Evolutionary conservation across 2,329 filamentous ascomycete species (phyloP).

Genomic region (Onygenales sp.): DNA sequence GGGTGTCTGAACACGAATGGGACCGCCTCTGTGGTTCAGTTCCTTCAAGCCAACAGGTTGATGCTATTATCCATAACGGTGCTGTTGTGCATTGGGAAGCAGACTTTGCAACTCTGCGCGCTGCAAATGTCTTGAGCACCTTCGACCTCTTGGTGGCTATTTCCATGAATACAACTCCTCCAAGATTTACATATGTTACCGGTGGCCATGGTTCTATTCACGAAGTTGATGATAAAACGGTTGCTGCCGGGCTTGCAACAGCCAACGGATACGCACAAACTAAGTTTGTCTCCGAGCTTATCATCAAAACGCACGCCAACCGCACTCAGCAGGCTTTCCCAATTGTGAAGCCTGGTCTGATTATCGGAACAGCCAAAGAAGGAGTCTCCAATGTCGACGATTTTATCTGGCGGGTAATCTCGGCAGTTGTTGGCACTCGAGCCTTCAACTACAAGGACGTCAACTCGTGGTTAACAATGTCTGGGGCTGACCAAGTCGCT

Average conservation of each 20-base stretch:
- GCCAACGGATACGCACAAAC: slow-evolving; percentile 14
- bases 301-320: slow-evolving; percentile 9
- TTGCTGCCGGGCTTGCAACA: background rate
- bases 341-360: slow-evolving; percentile 14
- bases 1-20: slow-evolving; percentile 14
- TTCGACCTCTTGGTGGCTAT: background rate
- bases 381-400: slow-evolving; percentile 12
- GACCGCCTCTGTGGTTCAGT: slow-evolving; percentile 8
- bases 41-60: slow-evolving; percentile 1
- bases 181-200: slow-evolving; percentile 19
- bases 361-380: slow-evolving; percentile 11
- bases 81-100: slow-evolving; percentile 15
- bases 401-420: slow-evolving; percentile 12
- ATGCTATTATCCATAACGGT: slow-evolving; percentile 17
- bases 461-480: background rate
- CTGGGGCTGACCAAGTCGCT: background rate
- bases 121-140: slow-evolving; percentile 1
- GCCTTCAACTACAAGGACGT: background rate
- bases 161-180: background rate
- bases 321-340: slow-evolving; percentile 1
- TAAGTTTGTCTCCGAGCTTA: slow-evolving; percentile 13
- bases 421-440: background rate
- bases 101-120: slow-evolving; percentile 13
- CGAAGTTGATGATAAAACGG: background rate
- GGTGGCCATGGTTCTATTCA: slow-evolving; percentile 13